A percentile compares a stretch with the other conserved stretches of the same genome.
These are phyloP conservation scores for Candida gigantensis DNA, from an alignment of 1,139 yeast species.

Conservation along the genomic window DNA sequence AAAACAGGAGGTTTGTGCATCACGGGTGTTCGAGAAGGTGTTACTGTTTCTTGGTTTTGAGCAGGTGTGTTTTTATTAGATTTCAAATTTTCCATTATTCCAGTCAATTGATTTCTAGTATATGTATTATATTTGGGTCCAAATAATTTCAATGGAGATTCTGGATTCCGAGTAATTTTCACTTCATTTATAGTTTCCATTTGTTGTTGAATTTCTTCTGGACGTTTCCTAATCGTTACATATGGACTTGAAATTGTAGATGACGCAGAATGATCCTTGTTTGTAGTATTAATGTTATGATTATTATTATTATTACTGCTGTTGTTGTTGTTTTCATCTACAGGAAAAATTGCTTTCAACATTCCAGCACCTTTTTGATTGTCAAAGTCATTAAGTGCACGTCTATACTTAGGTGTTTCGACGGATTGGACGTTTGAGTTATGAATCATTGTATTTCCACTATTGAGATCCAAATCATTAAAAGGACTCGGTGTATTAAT, in stretches of 20 bases:
- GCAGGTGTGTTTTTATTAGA: conserved; percentile 17
- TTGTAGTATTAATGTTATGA: no score
- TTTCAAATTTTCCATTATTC: conserved; percentile 27
- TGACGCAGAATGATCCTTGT: conserved; percentile 28
- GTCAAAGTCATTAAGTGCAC: conserved; percentile 31
- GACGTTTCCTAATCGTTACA: conserved; percentile 8
- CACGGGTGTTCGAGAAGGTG: neutral
- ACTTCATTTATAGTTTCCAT: conserved; percentile 24
- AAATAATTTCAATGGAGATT: conserved; percentile 44
- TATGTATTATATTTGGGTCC: conserved; percentile 43
- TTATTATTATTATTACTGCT: conserved; percentile 13
- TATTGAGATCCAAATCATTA: conserved; percentile 2
- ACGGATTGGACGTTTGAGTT: conserved; percentile 24
- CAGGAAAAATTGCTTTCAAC: conserved; percentile 32
- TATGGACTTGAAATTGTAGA: conserved; percentile 41
- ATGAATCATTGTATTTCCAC: conserved; percentile 38
- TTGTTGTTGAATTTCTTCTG: conserved; percentile 11
- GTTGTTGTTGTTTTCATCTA: neutral
- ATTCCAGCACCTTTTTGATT: conserved; percentile 25
- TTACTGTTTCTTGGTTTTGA: conserved; percentile 2
- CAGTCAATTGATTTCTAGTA: conserved; percentile 40
- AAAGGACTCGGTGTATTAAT: conserved; percentile 6
- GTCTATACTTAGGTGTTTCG: conserved; percentile 43
- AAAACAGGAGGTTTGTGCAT: conserved; percentile 6
- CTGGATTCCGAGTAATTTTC: conserved; percentile 24